phyloP scores from a whole-genome alignment of 2,329 filamentous ascomycete genomes.

The Aspergillus chevalieri region DNA sequence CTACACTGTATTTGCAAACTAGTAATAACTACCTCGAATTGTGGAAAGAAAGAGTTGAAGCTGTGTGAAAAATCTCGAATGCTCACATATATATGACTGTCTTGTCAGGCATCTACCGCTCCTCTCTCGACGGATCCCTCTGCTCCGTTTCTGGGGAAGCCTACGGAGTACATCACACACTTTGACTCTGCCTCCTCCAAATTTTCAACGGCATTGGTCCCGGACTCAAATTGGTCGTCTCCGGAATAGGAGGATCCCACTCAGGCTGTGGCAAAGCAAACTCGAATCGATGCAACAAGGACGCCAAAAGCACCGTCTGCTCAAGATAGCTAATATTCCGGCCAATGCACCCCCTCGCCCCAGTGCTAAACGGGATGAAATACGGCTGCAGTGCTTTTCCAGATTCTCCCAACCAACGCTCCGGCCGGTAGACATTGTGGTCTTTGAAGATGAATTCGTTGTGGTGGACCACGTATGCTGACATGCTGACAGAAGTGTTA shows the following conservation, averaged over 20 bases:
- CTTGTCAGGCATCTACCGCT: neutral
- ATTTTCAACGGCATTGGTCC: conserved; percentile 12
- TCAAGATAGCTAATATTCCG: conserved; percentile 40
- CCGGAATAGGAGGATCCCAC: conserved; percentile 21
- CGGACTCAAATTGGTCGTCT: conserved; percentile 11
- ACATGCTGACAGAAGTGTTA: conserved; percentile 38
- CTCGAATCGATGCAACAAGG: conserved; percentile 40
- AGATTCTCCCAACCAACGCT: conserved; percentile 35
- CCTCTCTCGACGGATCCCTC: neutral
- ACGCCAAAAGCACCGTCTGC: conserved; percentile 40
- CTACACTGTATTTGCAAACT: neutral
- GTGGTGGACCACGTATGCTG: conserved; percentile 34
- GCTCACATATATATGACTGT: neutral
- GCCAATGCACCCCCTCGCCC: conserved; percentile 32
- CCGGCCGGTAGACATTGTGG: conserved; percentile 29
- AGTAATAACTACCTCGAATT: too few relatives aligned
- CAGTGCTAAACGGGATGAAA: conserved; percentile 35
- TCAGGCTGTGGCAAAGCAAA: conserved; percentile 28
- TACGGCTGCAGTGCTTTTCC: conserved; percentile 29
- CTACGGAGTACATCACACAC: too few relatives aligned
- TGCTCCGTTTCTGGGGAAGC: neutral
- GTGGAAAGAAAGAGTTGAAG: neutral
- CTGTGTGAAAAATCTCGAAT: neutral
- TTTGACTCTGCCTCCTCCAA: conserved; percentile 1
- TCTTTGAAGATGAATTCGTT: conserved; percentile 29